Conservation (phyloP, 2,329 filamentous ascomycete genomes). For the Monosporascus cannonballus region DNA sequence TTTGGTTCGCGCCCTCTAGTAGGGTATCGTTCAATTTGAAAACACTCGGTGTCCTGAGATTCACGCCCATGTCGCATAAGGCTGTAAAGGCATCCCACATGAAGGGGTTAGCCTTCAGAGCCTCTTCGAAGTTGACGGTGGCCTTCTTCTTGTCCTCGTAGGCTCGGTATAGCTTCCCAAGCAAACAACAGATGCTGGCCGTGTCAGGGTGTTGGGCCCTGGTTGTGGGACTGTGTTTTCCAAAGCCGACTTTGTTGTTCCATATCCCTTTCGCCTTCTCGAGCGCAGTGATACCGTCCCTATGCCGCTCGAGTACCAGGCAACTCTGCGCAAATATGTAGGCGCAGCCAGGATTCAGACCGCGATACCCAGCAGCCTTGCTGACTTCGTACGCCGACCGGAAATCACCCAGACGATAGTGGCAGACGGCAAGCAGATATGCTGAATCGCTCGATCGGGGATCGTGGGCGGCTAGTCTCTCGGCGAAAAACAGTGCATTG, state of each 20-base stretch:
- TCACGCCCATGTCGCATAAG: conserved; percentile 81
- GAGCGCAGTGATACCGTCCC: conserved; percentile 75
- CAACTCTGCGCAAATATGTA: conserved; percentile 92
- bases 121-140: conserved; percentile 78
- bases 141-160: conserved; percentile 81
- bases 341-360: conserved; percentile 75
- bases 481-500: conserved; percentile 90
- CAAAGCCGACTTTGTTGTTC: conserved; percentile 69
- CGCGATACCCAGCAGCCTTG: conserved; percentile 63
- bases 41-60: conserved; percentile 75
- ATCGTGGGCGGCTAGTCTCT: conserved; percentile 79
- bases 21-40: conserved; percentile 65
- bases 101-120: conserved; percentile 85
- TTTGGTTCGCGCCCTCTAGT: conserved; percentile 40
- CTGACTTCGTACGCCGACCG: conserved; percentile 82
- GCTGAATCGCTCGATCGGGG: conserved; percentile 72
- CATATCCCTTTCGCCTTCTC: conserved; percentile 77
- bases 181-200: conserved; percentile 72
- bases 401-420: conserved; percentile 74
- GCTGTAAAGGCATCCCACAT: conserved; percentile 96
- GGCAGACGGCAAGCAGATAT: conserved; percentile 78
- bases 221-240: conserved; percentile 72
- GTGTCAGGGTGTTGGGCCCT: conserved; percentile 76
- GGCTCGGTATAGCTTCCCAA: conserved; percentile 81
- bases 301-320: conserved; percentile 68